Evolutionary conservation across 2,329 filamentous ascomycete genomes (phyloP).

Genomic region (Madurella mycetomatis): DNA sequence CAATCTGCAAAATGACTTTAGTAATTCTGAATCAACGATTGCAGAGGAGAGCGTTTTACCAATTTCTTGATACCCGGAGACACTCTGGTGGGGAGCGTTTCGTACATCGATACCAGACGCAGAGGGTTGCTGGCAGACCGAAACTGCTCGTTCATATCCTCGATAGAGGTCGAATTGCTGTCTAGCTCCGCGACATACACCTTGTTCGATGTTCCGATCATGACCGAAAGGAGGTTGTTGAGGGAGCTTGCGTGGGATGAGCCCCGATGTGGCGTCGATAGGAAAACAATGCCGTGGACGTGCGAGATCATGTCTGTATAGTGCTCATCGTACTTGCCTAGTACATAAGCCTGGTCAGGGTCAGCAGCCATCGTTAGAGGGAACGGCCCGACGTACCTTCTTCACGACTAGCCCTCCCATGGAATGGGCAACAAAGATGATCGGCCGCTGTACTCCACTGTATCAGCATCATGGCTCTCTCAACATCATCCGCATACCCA

Average conservation of each 20-base stretch:
- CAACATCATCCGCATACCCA: not conserved
- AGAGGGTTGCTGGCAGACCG: not conserved
- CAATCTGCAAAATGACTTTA: not conserved
- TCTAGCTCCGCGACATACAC: conserved; percentile 1
- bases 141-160: conserved; percentile 7
- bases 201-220: conserved; percentile 1
- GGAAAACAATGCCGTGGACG: conserved; percentile 5
- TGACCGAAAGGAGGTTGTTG: conserved; percentile 2
- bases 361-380: not conserved
- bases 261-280: conserved; percentile 6
- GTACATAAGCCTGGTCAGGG: not conserved
- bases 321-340: not conserved
- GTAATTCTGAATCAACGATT: not conserved
- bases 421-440: conserved; percentile 10
- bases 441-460: not conserved
- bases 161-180: not conserved
- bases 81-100: conserved; percentile 3
- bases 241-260: conserved; percentile 1
- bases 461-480: not conserved
- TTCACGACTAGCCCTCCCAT: conserved; percentile 12
- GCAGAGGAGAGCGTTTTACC: not conserved
- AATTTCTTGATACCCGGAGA: not conserved
- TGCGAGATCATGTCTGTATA: not conserved
- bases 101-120: conserved; percentile 4
- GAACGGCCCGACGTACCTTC: not conserved